Evolutionary conservation across 768 basidiomycete species (phyloP).

Genomic region (Lactifluus pinguis): DNA sequence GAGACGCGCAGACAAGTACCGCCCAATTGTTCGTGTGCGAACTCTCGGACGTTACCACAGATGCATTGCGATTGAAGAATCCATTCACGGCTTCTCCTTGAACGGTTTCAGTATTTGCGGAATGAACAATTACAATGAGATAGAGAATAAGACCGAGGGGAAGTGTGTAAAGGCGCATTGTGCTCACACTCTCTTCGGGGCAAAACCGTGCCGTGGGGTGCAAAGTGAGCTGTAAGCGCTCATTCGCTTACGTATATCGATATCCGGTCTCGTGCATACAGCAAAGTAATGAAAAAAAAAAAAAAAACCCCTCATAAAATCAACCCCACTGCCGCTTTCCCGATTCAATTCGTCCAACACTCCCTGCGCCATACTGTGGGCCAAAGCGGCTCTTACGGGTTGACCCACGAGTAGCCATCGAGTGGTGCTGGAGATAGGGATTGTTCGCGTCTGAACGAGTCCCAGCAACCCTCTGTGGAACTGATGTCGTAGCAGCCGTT

Average conservation of each 20-base stretch:
- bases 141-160: neutral
- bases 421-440: slow-evolving; percentile 14
- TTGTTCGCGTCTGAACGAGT: slow-evolving; percentile 1
- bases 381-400: slow-evolving; percentile 14
- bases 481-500: slow-evolving; percentile 21
- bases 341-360: slow-evolving; percentile 4
- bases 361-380: neutral
- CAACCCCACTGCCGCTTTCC: slow-evolving; percentile 2
- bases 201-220: too few species aligned
- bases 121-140: neutral
- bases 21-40: slow-evolving; percentile 98
- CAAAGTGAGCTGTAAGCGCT: neutral
- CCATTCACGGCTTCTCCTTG: neutral
- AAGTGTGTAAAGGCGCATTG: neutral
- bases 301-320: neutral
- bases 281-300: neutral
- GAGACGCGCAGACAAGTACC: slow-evolving; percentile 85
- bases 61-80: slow-evolving; percentile 7
- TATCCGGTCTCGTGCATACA: neutral
- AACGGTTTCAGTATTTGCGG: neutral
- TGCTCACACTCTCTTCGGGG: too few species aligned
- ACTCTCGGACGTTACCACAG: slow-evolving; percentile 8
- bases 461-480: neutral
- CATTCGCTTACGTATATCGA: neutral
- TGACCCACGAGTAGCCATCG: neutral